phyloP scores from a whole-genome alignment of 2,329 filamentous ascomycete species.

The Orbilia oligospora region DNA sequence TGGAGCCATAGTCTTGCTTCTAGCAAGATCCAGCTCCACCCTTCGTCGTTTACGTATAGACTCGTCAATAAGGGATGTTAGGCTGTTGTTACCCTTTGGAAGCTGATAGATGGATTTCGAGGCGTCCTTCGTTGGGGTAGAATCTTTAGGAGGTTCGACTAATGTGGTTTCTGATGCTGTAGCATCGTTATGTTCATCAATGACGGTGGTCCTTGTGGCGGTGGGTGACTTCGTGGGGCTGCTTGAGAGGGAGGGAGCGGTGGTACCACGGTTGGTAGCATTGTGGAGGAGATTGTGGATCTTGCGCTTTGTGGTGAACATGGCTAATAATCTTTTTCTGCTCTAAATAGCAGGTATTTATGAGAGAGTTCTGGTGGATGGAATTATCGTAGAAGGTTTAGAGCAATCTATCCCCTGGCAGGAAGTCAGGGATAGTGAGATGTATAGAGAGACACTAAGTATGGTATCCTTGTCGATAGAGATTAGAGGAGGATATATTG shows the following conservation, averaged over 20 bases:
- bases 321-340: conserved; percentile 7
- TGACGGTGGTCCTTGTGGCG: conserved; percentile 9
- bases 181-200: conserved; percentile 14
- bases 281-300: conserved; percentile 61
- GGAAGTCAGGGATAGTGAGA: neutral
- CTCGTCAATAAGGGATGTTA: conserved; percentile 57
- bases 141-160: conserved; percentile 27
- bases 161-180: conserved; percentile 30
- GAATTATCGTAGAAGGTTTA: conserved; percentile 27
- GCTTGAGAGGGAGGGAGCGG: conserved; percentile 12
- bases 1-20: conserved; percentile 26
- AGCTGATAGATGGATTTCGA: conserved; percentile 52
- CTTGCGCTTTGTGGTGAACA: conserved; percentile 60
- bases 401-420: neutral
- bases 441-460: neutral
- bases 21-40: conserved; percentile 38
- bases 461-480: neutral
- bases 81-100: conserved; percentile 41
- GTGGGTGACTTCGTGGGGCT: conserved; percentile 18
- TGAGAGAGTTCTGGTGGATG: conserved; percentile 11
- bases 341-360: conserved; percentile 22
- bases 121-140: conserved; percentile 12
- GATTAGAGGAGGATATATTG: conserved; percentile 1
- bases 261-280: conserved; percentile 47
- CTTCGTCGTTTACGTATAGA: conserved; percentile 54